phyloP scores from a whole-genome alignment of 768 basidiomycete species.

The Botryobasidium botryosum region DNA sequence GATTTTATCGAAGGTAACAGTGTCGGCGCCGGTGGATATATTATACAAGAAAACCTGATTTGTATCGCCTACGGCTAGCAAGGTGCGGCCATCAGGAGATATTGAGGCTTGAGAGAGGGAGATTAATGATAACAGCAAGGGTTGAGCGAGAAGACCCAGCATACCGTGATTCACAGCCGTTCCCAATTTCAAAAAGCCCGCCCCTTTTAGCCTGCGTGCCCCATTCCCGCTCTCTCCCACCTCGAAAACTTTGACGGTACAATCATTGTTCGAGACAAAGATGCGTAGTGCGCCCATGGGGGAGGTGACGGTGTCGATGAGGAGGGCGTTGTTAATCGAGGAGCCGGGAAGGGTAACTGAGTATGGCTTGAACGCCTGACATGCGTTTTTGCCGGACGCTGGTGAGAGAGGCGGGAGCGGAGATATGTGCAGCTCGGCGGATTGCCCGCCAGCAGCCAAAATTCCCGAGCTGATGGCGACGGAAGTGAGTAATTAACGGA shows the following conservation, averaged over 20 bases:
- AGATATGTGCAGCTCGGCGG: slow-evolving; percentile 8
- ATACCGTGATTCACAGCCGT: slow-evolving; percentile 71
- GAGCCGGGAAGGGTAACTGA: not conserved
- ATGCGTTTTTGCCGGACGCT: not conserved
- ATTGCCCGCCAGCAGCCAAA: slow-evolving; percentile 6
- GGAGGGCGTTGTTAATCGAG: slow-evolving; percentile 71
- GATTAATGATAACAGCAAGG: slow-evolving; percentile 9
- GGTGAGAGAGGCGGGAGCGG: slow-evolving; percentile 2
- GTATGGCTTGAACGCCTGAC: not conserved
- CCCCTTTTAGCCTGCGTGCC: slow-evolving; percentile 28
- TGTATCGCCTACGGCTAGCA: slow-evolving; percentile 85
- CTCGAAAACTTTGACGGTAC: slow-evolving; percentile 64
- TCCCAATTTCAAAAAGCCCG: slow-evolving; percentile 37
- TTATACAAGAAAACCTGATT: slow-evolving; percentile 70
- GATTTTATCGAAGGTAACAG: slow-evolving; percentile 46
- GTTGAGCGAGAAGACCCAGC: slow-evolving; percentile 17
- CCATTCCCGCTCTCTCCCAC: slow-evolving; percentile 33
- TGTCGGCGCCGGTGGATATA: slow-evolving; percentile 46
- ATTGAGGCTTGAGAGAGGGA: slow-evolving; percentile 47
- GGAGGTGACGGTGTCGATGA: slow-evolving; percentile 29
- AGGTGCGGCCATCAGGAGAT: slow-evolving; percentile 71
- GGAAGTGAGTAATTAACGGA: not conserved
- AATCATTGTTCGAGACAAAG: slow-evolving; percentile 76
- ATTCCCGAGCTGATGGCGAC: slow-evolving; percentile 6
- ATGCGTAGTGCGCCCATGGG: slow-evolving; percentile 57